These are phyloP conservation scores for Candida tallmaniae DNA, from an alignment of 805 yeast genomes.

Conservation along the genomic window DNA sequence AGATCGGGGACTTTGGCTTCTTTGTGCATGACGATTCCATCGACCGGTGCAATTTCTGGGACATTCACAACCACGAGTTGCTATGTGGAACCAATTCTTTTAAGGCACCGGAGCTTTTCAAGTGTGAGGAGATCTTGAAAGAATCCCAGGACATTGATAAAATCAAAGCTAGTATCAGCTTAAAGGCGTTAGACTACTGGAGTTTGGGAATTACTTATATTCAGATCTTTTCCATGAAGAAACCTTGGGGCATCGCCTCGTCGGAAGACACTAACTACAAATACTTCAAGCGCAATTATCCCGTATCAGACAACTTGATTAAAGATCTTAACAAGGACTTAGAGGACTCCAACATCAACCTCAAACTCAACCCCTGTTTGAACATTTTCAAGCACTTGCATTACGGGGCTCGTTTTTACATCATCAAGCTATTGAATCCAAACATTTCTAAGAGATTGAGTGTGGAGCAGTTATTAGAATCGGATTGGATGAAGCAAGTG, in stretches of 20 bases:
- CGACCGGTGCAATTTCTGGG: slow-evolving; percentile 12
- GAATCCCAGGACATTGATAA: slow-evolving; percentile 6
- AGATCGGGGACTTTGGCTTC: slow-evolving; percentile 50
- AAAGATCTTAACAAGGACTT: slow-evolving; percentile 19
- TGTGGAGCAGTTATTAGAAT: slow-evolving; percentile 21
- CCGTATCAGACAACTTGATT: slow-evolving; percentile 19
- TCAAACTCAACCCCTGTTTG: slow-evolving; percentile 27
- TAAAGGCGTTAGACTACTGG: slow-evolving; percentile 41
- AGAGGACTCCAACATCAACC: slow-evolving; percentile 17
- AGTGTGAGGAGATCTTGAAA: slow-evolving; percentile 16
- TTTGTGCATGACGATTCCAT: slow-evolving; percentile 31
- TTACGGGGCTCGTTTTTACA: slow-evolving; percentile 30
- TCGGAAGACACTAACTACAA: slow-evolving; percentile 17
- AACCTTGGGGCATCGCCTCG: slow-evolving; percentile 46
- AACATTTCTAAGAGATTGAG: slow-evolving; percentile 18
- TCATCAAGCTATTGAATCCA: slow-evolving; percentile 34
- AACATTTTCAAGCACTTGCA: slow-evolving; percentile 30
- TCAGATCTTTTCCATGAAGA: slow-evolving; percentile 37
- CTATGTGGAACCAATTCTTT: slow-evolving; percentile 49
- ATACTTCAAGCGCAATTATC: slow-evolving; percentile 24
- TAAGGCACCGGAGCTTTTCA: slow-evolving; percentile 50
- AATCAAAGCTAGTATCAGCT: slow-evolving; percentile 8
- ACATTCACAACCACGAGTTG: slow-evolving; percentile 9
- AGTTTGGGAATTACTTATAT: slow-evolving; percentile 48
- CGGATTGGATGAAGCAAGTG: slow-evolving; percentile 36